Base-by-base conservation (phyloP, 1,284 basidiomycete species). In the Sporisorium reilianum region DNA sequence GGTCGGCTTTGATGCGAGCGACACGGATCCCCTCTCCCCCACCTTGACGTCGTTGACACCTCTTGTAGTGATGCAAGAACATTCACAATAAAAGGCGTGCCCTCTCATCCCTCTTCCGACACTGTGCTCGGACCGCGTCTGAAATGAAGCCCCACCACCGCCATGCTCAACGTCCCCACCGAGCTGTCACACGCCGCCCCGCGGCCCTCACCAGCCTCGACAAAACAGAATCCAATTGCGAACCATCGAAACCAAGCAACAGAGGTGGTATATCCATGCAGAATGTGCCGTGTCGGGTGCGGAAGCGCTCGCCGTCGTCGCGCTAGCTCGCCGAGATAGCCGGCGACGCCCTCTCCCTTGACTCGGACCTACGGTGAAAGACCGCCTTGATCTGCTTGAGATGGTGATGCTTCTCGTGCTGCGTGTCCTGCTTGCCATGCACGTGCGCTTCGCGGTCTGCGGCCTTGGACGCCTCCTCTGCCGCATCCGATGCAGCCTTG, bases 331-430 rank as follows among this genome's bases (percentile, higher is more conserved):
- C 46, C 28, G 46, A 48, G 28, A 48, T 48, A 12, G 46, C 46
- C 2, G 46, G 26, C 28, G 46, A 48, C 1, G 26, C n/a, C 2
- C 46, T 18, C n/a, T n/a, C 28, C 18, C 28, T 30, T 10, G 46
- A 48, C 5, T 48, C 46, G 18, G 26, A 30, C n/a, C 30, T 36
- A 26, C 23, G 32, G 36, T 46, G 23, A 5, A 49, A 41, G 0
- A 67, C 34, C 1, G 64, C 61, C 51, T 64, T 64, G 54, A 36
- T 51, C 16, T 58, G 55, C 16, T 48, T 40, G 60, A 62, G 26
- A 28, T 65, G 62, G 10, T 62, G 61, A 40, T 63, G 65, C 49
- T 63, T 69, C 23, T 72, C 52, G 46, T 64, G 63, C 50, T 45
- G n/a, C n/a, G n/a, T 45, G 11, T 25, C 23, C 1, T 16, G 46